Conservation (phyloP, 1,139 yeast genomes). For the Debaryomyces sp. region DNA sequence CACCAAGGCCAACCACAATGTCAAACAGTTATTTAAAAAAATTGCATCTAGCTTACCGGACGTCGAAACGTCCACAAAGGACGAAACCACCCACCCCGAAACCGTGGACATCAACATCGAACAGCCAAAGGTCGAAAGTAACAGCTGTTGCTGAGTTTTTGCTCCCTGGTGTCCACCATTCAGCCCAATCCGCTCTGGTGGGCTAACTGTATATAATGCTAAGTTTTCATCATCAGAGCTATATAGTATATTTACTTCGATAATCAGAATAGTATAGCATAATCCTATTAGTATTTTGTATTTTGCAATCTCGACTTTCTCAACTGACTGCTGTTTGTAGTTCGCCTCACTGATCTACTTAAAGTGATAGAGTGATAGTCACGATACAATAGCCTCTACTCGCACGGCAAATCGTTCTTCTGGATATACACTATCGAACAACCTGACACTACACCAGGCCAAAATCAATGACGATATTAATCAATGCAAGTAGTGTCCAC, state of each 20-base stretch:
- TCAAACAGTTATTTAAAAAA: slow-evolving; percentile 82
- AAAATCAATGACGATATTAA: no score
- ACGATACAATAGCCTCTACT: background rate
- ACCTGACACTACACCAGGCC: background rate
- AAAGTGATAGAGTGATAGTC: background rate
- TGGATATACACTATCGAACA: background rate
- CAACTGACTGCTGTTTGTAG: background rate
- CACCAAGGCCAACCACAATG: slow-evolving; percentile 93
- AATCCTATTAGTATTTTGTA: background rate
- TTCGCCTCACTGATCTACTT: background rate
- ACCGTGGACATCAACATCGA: slow-evolving; percentile 48
- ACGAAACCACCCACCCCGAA: slow-evolving; percentile 38
- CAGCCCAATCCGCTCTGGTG: background rate
- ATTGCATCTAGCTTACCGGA: slow-evolving; percentile 93
- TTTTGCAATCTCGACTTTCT: no score
- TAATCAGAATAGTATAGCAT: background rate
- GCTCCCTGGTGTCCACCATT: no score
- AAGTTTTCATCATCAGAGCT: background rate
- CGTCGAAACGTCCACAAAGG: slow-evolving; percentile 38
- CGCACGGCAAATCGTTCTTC: background rate
- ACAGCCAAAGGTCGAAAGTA: slow-evolving; percentile 6
- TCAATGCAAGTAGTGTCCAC: background rate
- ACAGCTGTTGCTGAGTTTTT: background rate
- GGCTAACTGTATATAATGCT: background rate
- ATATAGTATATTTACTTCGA: background rate